Evolutionary conservation across 306 rosid species (phyloP).

Genomic region (Prunus kanzakura): DNA sequence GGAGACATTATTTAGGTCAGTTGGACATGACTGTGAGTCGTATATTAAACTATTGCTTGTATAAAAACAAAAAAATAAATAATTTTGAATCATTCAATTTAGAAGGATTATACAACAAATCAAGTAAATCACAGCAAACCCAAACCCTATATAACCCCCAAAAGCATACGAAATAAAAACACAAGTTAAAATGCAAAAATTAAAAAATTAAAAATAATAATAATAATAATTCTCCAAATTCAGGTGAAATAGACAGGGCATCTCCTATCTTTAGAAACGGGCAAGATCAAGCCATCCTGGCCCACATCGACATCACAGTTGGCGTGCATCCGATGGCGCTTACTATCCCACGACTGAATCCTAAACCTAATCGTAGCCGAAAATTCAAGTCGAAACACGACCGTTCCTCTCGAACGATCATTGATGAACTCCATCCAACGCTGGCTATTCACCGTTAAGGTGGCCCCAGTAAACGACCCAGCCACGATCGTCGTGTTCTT

Average conservation of each 20-base stretch:
- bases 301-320: constrained; percentile 68
- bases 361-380: constrained; percentile 53
- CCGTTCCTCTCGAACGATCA: constrained; percentile 57
- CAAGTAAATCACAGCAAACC: neutral
- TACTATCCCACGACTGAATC: constrained; percentile 59
- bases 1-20: too few species aligned
- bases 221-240: neutral
- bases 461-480: constrained; percentile 43
- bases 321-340: constrained; percentile 66
- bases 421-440: constrained; percentile 60
- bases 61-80: neutral
- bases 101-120: neutral
- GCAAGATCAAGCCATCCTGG: constrained; percentile 55
- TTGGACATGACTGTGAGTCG: too few species aligned
- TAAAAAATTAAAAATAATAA: neutral
- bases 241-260: constrained; percentile 75
- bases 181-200: neutral
- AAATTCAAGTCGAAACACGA: constrained; percentile 61
- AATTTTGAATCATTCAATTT: neutral
- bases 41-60: too few species aligned
- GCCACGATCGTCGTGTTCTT: constrained; percentile 51
- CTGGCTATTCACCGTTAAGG: constrained; percentile 44
- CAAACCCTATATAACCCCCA: neutral
- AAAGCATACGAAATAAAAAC: neutral
- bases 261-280: constrained; percentile 39